phyloP scores from a whole-genome alignment of 2,329 filamentous ascomycete species.

The Fusarium citri region DNA sequence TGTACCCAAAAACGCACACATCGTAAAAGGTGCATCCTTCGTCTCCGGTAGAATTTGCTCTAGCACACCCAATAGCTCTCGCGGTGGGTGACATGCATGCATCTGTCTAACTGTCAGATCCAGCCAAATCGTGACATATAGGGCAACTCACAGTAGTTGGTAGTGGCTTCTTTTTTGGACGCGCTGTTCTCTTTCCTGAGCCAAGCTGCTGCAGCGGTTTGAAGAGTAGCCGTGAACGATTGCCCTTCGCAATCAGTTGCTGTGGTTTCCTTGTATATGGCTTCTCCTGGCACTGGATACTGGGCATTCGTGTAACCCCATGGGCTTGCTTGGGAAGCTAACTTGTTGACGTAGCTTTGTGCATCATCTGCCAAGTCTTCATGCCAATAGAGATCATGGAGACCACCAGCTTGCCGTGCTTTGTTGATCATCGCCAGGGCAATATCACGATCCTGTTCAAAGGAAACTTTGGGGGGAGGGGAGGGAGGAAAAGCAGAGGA shows the following conservation, averaged over 20 bases:
- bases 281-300: not conserved
- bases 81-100: not conserved
- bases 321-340: not conserved
- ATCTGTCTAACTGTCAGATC: not conserved
- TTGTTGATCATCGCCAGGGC: conserved; percentile 49
- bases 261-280: not conserved
- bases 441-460: conserved; percentile 38
- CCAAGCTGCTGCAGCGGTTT: conserved; percentile 49
- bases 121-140: not conserved
- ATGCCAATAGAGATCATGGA: not conserved
- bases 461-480: conserved; percentile 12
- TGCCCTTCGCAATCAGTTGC: not conserved
- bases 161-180: not conserved
- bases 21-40: not conserved
- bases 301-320: not conserved
- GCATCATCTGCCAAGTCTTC: not conserved
- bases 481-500: conserved; percentile 18
- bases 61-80: not conserved
- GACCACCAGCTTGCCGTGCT: not conserved
- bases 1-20: not conserved
- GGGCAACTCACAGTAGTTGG: not conserved
- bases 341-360: not conserved
- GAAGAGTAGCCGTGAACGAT: conserved; percentile 45
- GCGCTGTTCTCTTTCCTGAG: conserved; percentile 26
- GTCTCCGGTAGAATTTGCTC: not conserved